Conservation (phyloP, 2,329 filamentous ascomycete genomes). For the Fusarium acutatum region DNA sequence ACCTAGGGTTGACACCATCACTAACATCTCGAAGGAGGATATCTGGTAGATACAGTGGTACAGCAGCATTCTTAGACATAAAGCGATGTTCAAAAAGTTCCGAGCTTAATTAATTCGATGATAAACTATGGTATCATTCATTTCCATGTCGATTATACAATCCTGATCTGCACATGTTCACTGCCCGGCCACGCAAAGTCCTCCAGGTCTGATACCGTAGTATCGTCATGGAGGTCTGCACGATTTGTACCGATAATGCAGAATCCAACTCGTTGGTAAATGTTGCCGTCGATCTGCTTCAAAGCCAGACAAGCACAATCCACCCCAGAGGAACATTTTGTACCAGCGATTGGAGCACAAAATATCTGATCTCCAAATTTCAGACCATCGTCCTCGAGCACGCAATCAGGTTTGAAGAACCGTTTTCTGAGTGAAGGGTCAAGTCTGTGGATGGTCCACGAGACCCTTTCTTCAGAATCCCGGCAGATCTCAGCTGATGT, state of each 20-base stretch:
- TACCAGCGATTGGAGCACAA: background rate
- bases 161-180: background rate
- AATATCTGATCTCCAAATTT: background rate
- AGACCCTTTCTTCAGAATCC: background rate
- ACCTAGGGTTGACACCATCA: rapidly evolving
- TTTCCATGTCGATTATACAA: background rate
- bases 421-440: background rate
- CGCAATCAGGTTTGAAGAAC: background rate
- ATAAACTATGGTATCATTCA: rapidly evolving
- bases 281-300: background rate
- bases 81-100: rapidly evolving
- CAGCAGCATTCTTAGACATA: rapidly evolving
- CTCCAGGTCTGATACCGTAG: rapidly evolving
- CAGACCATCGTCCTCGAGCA: background rate
- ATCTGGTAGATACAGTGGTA: background rate
- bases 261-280: background rate
- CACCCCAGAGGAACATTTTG: rapidly evolving
- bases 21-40: background rate
- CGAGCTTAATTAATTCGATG: background rate
- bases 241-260: rapidly evolving
- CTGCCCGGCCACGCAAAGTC: too few species aligned
- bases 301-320: background rate
- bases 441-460: background rate
- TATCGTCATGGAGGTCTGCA: too few species aligned
- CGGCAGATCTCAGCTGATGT: background rate